Conservation (phyloP, 1,284 basidiomycete species). For the Fomitopsis betulina region DNA sequence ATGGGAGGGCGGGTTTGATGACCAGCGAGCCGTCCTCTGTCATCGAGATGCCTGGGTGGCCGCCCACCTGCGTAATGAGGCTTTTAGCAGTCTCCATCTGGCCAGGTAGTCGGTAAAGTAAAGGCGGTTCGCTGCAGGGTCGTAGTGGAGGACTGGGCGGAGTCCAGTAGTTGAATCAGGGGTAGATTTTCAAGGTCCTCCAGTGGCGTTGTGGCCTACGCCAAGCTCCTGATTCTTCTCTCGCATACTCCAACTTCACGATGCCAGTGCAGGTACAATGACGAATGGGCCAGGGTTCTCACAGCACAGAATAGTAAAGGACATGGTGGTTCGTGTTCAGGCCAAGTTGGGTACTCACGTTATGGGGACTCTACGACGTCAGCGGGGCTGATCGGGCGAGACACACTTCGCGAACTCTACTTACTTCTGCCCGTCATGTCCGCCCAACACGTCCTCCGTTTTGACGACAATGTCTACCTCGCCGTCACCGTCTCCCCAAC, state of each 20-base stretch:
- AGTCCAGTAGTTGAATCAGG: not conserved
- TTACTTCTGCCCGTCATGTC: conserved; percentile 11
- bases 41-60: conserved; percentile 76
- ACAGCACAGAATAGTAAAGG: no score
- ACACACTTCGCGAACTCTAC: not conserved
- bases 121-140: no score
- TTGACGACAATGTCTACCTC: conserved; percentile 23
- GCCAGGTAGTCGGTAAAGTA: no score
- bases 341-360: not conserved
- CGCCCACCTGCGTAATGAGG: conserved; percentile 76
- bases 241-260: not conserved
- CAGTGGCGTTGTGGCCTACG: not conserved
- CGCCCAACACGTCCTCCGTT: conserved; percentile 16
- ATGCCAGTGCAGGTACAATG: no score
- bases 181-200: conserved; percentile 9
- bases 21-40: conserved; percentile 77
- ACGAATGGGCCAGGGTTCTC: no score
- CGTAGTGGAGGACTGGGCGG: no score
- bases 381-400: not conserved
- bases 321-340: no score
- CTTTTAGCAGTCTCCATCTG: conserved; percentile 14
- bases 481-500: conserved; percentile 24
- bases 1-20: conserved; percentile 76
- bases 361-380: not conserved
- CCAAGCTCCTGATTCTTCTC: not conserved